These are phyloP conservation scores for Mangifera indica DNA, from an alignment of 345 rosid species.

Conservation along the genomic window DNA sequence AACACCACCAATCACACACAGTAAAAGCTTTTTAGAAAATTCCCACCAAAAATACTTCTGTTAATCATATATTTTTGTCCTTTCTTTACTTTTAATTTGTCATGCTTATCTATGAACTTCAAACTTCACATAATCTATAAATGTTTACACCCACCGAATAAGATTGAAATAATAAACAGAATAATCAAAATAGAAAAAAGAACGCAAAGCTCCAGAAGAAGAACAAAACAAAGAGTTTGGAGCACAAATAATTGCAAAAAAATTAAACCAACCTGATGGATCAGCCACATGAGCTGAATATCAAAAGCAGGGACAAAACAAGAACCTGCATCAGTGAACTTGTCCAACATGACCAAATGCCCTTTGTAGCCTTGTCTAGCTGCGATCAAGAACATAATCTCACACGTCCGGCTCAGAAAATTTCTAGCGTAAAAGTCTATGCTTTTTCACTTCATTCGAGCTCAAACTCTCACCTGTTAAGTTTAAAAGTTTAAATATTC, in stretches of 20 bases:
- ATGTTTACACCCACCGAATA: not conserved
- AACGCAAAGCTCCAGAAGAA: not conserved
- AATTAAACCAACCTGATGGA: slow-evolving; percentile 57
- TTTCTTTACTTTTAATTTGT: not conserved
- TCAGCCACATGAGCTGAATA: slow-evolving; percentile 74
- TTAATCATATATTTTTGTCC: not conserved
- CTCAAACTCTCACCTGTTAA: too few relatives aligned
- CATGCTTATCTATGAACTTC: not conserved
- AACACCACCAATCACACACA: not conserved
- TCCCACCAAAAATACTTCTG: not conserved
- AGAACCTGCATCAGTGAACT: slow-evolving; percentile 39
- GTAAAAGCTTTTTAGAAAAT: not conserved
- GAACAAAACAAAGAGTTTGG: not conserved
- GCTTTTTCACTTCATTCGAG: slow-evolving; percentile 52
- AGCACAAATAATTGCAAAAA: not conserved
- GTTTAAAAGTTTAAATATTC: too few relatives aligned
- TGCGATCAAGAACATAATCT: slow-evolving; percentile 66
- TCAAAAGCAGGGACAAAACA: slow-evolving; percentile 66
- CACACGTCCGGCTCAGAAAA: slow-evolving; percentile 67
- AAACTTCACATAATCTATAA: not conserved
- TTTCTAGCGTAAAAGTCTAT: slow-evolving; percentile 40
- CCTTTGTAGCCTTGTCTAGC: slow-evolving; percentile 76
- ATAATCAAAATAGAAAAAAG: not conserved
- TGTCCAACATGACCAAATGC: slow-evolving; percentile 51
- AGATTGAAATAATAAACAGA: slow-evolving; percentile 12